Conservation (phyloP, 768 basidiomycete species). For the Lentinula lateritia region DNA sequence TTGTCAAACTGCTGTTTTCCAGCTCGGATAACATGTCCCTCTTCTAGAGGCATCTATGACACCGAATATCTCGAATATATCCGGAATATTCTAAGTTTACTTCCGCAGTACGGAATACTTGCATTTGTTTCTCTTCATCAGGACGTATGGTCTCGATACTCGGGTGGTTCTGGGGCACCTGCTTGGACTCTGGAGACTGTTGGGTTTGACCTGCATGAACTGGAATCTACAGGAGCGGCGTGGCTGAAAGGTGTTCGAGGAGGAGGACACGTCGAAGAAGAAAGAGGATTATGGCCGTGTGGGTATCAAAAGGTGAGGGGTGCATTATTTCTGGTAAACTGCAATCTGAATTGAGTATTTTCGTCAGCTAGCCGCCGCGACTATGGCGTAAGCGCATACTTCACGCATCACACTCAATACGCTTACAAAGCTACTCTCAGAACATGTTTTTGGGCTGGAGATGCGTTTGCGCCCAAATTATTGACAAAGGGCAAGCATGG, state of each 20-base stretch:
- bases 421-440: conserved; percentile 28
- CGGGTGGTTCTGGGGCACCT: conserved; percentile 93
- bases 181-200: conserved; percentile 89
- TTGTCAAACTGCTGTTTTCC: not conserved
- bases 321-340: not conserved
- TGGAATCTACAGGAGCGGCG: conserved; percentile 82
- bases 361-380: conserved; percentile 65
- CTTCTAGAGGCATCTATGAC: conserved; percentile 75
- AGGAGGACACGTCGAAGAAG: conserved; percentile 69
- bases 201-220: conserved; percentile 76
- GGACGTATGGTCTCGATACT: conserved; percentile 94
- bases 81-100: conserved; percentile 55
- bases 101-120: conserved; percentile 67
- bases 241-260: conserved; percentile 80
- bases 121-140: conserved; percentile 85
- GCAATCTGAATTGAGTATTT: not conserved
- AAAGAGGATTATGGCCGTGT: conserved; percentile 86
- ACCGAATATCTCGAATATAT: conserved; percentile 78
- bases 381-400: conserved; percentile 68
- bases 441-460: conserved; percentile 92
- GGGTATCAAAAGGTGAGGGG: conserved; percentile 76
- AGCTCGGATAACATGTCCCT: not conserved
- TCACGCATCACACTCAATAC: not conserved
- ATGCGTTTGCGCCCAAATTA: conserved; percentile 78
- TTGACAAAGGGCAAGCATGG: conserved; percentile 42